Evolutionary conservation across 352 stramenopile species (phyloP), one percentile per base, ranked within the genome.

Genomic region (Globisporangium polare): DNA sequence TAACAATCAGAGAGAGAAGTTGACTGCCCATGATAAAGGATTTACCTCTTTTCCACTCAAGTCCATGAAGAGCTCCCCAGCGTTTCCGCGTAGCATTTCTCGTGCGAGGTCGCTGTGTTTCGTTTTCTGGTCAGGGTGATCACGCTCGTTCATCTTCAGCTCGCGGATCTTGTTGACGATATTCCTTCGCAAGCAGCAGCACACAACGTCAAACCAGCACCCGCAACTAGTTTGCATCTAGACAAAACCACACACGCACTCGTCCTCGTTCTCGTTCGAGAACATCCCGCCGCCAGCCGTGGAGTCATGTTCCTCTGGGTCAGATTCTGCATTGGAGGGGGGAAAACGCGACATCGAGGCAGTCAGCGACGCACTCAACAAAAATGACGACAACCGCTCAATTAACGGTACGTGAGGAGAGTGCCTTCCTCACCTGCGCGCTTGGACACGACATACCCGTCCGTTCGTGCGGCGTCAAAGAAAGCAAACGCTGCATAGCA

Each of bases 391-490:
- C 6, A 24, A 22, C 8, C 41, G 41, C 29, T 33, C 29, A 46
- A 5, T 18, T 20, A 3, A 15, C 22, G 9, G 45, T 18, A 33
- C 39, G 12, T 27, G 20, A 31, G 7, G 9, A 15, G 2, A 26
- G 17, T 6, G 12, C 29, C 33, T n/a, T n/a, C n/a, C n/a, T 2
- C 31, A 65, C 60, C 60, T 42, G 12, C 5, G 10, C 24, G 43
- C 13, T 20, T 46, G 17, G 54, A 12, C 18, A 20, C 43, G 22
- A 68, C 53, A 45, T 80, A 78, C 43, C 70, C 72, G 2, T 69
- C 62, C 9, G 52, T 74, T n/a, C 74, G 63, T 20, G 61, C 64
- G 2, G 70, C 72, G 47, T 80, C 72, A 26, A 80, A 80, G 68
- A 68, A 80, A 10, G 64, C 71, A 50, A 80, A 78, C 1, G 69